phyloP scores from a whole-genome alignment of 306 rosid genomes.

The Vigna mungo region DNA sequence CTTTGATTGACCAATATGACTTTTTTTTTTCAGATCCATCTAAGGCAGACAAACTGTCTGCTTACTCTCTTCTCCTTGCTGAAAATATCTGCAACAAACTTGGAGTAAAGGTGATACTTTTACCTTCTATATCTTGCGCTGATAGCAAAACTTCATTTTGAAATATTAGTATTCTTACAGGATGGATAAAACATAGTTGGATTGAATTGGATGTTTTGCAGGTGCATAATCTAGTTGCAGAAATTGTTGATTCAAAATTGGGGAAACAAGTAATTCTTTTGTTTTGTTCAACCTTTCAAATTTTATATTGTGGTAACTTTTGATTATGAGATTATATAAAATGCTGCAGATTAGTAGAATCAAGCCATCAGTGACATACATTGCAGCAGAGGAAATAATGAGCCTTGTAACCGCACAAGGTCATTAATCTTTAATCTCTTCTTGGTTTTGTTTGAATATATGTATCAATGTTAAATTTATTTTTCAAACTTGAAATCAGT shows the following conservation, averaged over 20 bases:
- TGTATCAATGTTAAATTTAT: constrained; percentile 15
- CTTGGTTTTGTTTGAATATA: constrained; percentile 29
- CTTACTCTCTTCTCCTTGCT: constrained; percentile 88
- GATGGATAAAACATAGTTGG: neutral
- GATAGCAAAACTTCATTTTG: constrained; percentile 34
- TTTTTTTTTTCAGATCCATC: constrained; percentile 71
- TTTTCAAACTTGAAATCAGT: constrained; percentile 60
- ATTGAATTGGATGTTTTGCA: constrained; percentile 49
- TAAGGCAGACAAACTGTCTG: constrained; percentile 86
- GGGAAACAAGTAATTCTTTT: constrained; percentile 85
- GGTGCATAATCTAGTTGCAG: constrained; percentile 95
- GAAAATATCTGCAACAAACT: constrained; percentile 81
- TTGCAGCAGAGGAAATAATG: constrained; percentile 95
- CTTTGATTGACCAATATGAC: constrained; percentile 38
- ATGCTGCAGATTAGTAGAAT: constrained; percentile 73
- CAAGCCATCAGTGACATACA: constrained; percentile 81
- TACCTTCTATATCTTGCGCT: constrained; percentile 1
- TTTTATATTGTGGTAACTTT: constrained; percentile 26
- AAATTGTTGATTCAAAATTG: constrained; percentile 85
- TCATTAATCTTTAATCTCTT: constrained; percentile 46
- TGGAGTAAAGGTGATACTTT: constrained; percentile 74
- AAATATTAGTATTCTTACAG: neutral
- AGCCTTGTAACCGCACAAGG: constrained; percentile 99
- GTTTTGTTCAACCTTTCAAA: constrained; percentile 35
- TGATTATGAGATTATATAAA: constrained; percentile 26